phyloP scores from a whole-genome alignment of 768 basidiomycete genomes.

The Tylopilus vinaceipallidus region DNA sequence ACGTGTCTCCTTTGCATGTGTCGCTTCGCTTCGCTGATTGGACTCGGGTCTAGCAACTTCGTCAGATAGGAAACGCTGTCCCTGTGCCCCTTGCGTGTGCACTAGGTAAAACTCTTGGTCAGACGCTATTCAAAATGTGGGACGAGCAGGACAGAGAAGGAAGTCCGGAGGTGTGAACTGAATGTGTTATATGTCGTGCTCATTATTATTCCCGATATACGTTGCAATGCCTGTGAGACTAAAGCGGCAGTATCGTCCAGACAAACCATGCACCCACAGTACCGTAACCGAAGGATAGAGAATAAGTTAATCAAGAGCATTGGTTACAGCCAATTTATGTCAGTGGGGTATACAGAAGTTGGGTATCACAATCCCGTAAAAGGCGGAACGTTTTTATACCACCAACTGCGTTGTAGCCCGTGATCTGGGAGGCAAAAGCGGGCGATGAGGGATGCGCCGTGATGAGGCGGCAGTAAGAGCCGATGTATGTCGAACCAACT shows the following conservation, averaged over 20 bases:
- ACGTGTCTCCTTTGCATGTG: slow-evolving; percentile 21
- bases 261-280: not conserved
- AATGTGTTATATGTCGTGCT: not conserved
- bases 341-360: slow-evolving; percentile 19
- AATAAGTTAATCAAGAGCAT: slow-evolving; percentile 14
- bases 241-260: not conserved
- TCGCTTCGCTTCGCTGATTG: slow-evolving; percentile 1
- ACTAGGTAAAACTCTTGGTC: slow-evolving; percentile 48
- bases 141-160: slow-evolving; percentile 40
- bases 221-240: not conserved
- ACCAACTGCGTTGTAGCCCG: slow-evolving; percentile 10
- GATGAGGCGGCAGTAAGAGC: slow-evolving; percentile 34
- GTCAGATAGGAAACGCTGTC: slow-evolving; percentile 81
- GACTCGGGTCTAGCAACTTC: slow-evolving; percentile 51
- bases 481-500: slow-evolving; percentile 35
- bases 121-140: slow-evolving; percentile 48
- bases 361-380: slow-evolving; percentile 12
- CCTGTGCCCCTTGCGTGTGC: slow-evolving; percentile 68
- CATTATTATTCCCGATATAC: slow-evolving; percentile 3
- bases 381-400: slow-evolving; percentile 1
- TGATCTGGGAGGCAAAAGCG: slow-evolving; percentile 21
- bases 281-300: slow-evolving; percentile 1
- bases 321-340: not conserved
- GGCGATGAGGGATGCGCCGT: slow-evolving; percentile 35
- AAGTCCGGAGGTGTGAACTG: slow-evolving; percentile 40